A percentile compares a stretch with the other conserved stretches of the same genome.
Evolutionary conservation across 345 rosid species (phyloP).

Genomic region (Garcia nutans): DNA sequence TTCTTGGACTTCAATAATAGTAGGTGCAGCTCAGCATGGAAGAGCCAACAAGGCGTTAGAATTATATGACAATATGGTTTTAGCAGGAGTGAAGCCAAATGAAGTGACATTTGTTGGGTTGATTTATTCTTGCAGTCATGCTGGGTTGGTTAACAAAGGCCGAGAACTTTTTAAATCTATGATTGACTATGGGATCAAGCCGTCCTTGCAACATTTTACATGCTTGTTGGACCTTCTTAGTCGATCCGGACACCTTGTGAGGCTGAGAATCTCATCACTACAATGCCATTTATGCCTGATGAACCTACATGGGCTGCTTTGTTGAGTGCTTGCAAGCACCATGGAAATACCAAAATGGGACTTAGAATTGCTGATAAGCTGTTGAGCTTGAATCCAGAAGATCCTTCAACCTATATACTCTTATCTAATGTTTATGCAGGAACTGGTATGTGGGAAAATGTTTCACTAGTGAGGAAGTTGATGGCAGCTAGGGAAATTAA

Average conservation of each 20-base stretch:
- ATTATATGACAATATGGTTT: constrained; percentile 64
- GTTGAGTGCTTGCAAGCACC: constrained; percentile 67
- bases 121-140: constrained; percentile 81
- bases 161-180: constrained; percentile 57
- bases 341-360: constrained; percentile 49
- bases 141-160: constrained; percentile 64
- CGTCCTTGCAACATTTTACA: constrained; percentile 72
- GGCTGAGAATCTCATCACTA: constrained; percentile 52
- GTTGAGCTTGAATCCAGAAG: constrained; percentile 45
- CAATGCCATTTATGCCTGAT: constrained; percentile 74
- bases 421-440: constrained; percentile 64
- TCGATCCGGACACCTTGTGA: constrained; percentile 70
- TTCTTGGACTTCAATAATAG: constrained; percentile 78
- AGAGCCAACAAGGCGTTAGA: constrained; percentile 56
- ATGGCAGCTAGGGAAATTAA: constrained; percentile 50
- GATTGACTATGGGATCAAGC: constrained; percentile 49
- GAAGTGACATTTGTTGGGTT: constrained; percentile 78
- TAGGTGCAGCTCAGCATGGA: constrained; percentile 84
- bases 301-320: constrained; percentile 87
- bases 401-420: constrained; percentile 67
- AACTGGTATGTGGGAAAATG: constrained; percentile 53
- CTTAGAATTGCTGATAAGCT: constrained; percentile 55
- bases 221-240: constrained; percentile 78
- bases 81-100: constrained; percentile 62
- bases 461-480: constrained; percentile 54